A percentile compares a stretch with the other conserved stretches of the same genome.
These are phyloP conservation scores for Talaromyces sp. DNA, from an alignment of 2,329 filamentous ascomycete genomes.

Conservation along the genomic window DNA sequence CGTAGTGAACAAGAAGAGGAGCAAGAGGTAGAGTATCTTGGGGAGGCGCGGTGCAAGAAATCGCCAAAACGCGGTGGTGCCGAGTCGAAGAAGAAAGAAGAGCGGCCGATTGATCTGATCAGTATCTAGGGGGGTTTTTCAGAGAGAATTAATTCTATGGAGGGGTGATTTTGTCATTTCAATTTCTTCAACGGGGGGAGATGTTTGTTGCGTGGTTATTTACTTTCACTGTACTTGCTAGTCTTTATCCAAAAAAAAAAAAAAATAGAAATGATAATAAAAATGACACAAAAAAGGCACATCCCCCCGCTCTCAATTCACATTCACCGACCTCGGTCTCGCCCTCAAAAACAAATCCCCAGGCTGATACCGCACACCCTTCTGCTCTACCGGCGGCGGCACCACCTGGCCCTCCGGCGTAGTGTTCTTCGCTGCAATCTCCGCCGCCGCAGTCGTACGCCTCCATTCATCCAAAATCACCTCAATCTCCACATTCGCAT, in stretches of 20 bases:
- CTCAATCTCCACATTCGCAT: slow-evolving; percentile 53
- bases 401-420: background rate
- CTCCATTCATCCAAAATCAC: slow-evolving; percentile 58
- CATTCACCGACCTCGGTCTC: background rate
- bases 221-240: background rate
- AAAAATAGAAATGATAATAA: background rate
- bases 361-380: background rate
- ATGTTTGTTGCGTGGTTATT: background rate
- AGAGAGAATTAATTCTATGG: too few relatives aligned
- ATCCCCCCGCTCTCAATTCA: background rate
- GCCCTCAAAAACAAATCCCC: slow-evolving; percentile 4
- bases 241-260: background rate
- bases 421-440: background rate
- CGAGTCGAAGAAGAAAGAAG: background rate
- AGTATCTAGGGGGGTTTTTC: background rate
- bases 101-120: background rate
- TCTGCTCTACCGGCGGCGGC: background rate
- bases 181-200: too few relatives aligned
- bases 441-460: slow-evolving; percentile 13
- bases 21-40: background rate
- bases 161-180: too few relatives aligned
- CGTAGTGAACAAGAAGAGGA: background rate
- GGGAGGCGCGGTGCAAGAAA: background rate
- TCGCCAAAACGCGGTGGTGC: background rate
- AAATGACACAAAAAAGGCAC: background rate